Base-by-base conservation (phyloP, 176 grass and related monocot genomes). In the Calamus simplicifolius region DNA sequence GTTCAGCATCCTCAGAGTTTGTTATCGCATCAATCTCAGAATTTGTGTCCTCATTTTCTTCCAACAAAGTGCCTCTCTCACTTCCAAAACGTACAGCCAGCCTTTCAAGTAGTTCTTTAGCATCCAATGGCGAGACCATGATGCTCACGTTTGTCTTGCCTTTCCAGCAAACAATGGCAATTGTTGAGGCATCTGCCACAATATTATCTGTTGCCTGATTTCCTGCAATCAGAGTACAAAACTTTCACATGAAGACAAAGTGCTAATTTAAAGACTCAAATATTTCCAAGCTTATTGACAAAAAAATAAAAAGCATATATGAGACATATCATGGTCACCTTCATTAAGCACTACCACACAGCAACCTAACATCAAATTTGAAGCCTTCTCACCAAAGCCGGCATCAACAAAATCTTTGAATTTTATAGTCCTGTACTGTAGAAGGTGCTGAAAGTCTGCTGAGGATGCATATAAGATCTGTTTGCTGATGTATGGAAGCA, bases 131-230 rank as follows among this genome's bases (percentile, higher is more conserved):
- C 27, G 93, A 91, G 72, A 97, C 75, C 81, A 97, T 85, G 69
- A 92, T 81, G 31, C 74, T 77, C 66, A 97, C 58, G 71, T 91
- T 90, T 35, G 87, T 91, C 75, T 97, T 97, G 29, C 93, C 93
- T 88, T 97, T 97, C 93, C 93, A 97, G 31, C 93, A 91, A 69
- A 97, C 81, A 31, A 92, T 68, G 27, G 87, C 75, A 1, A 88
- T 85, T 18, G 93, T 82, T 0, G 75, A 78, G 50, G 81, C 58
- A 75, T 97, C 87, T 64, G 73, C 72, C 55, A 17, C 69, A 14
- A 81, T 82, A 54, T 69, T 57, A 65, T 77, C 74, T 50, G 53
- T 55, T 74, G 52, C 56, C 28, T 61, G 18, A 56, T 87, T 69
- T 57, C 73, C 86, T 96, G 56, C 57, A 53, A 73, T 13, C 19